Percentiles rank a stretch among this genome's conserved stretches.
Evolutionary conservation across 2,329 filamentous ascomycete genomes (phyloP).

Genomic region (Calonectria pseudoreteaudii): DNA sequence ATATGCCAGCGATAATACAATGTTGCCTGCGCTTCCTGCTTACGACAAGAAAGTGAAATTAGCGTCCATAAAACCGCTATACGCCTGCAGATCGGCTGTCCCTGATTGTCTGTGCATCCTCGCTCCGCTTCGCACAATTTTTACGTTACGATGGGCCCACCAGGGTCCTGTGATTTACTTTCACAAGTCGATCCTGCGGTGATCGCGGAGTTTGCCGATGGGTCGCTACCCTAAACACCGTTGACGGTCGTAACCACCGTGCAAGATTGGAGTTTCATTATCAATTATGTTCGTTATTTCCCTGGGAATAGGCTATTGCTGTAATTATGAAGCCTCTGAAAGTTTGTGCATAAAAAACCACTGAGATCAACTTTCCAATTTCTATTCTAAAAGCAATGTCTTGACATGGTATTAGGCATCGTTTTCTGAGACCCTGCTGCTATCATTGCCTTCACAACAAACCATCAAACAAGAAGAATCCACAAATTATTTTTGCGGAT

Average conservation of each 20-base stretch:
- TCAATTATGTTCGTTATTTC: fast-evolving
- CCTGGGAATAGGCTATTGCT: neutral
- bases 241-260: neutral
- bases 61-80: neutral
- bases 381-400: no score
- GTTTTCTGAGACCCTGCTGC: no score
- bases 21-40: neutral
- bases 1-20: neutral
- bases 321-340: no score
- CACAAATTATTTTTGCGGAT: no score
- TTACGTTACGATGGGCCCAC: neutral
- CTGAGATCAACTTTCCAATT: no score
- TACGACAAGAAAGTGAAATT: neutral
- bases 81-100: neutral
- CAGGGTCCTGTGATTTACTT: neutral
- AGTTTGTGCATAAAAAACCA: no score
- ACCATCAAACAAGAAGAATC: no score
- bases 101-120: neutral
- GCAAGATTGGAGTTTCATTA: neutral
- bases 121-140: neutral
- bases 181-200: neutral
- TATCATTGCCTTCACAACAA: no score
- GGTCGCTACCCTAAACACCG: neutral
- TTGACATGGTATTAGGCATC: no score
- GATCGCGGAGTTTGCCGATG: neutral